Evolutionary conservation across 1,284 basidiomycete species (phyloP).

Genomic region (Apiotrichum mycotoxinovorans): DNA sequence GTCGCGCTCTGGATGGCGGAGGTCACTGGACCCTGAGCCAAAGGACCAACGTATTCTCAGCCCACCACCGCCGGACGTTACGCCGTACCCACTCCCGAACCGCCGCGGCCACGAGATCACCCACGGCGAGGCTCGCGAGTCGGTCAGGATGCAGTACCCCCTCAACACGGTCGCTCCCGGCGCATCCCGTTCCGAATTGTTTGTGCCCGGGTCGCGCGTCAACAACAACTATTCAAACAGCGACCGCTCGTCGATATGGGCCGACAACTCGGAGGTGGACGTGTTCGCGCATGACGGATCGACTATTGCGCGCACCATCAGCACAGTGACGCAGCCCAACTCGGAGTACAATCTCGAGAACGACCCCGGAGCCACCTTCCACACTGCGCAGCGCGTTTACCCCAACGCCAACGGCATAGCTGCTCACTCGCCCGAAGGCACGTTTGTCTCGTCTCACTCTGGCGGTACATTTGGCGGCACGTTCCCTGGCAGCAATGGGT

Average conservation of each 20-base stretch:
- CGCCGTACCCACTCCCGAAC: not conserved
- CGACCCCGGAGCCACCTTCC: conserved; percentile 14
- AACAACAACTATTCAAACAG: not conserved
- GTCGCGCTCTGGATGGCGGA: not conserved
- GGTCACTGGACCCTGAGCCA: not conserved
- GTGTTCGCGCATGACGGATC: conserved; percentile 31
- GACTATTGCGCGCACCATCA: conserved; percentile 33
- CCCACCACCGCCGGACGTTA: not conserved
- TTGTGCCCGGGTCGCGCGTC: not conserved
- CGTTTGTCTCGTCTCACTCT: not conserved
- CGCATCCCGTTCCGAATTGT: not conserved
- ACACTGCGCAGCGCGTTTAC: too few species aligned
- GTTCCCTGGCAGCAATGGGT: not conserved
- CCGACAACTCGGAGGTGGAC: conserved; percentile 37
- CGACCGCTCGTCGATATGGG: conserved; percentile 21
- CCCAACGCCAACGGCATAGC: not conserved
- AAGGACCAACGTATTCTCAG: not conserved
- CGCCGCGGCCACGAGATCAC: conserved; percentile 1
- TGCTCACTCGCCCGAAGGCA: not conserved
- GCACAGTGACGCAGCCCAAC: conserved; percentile 22
- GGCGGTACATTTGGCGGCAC: not conserved
- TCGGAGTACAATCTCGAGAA: conserved; percentile 21
- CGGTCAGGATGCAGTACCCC: conserved; percentile 7
- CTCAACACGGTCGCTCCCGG: not conserved
- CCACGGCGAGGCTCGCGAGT: conserved; percentile 10